Base-by-base conservation (phyloP, 1,139 yeast species). In the Schizosaccharomyces versatilis region DNA sequence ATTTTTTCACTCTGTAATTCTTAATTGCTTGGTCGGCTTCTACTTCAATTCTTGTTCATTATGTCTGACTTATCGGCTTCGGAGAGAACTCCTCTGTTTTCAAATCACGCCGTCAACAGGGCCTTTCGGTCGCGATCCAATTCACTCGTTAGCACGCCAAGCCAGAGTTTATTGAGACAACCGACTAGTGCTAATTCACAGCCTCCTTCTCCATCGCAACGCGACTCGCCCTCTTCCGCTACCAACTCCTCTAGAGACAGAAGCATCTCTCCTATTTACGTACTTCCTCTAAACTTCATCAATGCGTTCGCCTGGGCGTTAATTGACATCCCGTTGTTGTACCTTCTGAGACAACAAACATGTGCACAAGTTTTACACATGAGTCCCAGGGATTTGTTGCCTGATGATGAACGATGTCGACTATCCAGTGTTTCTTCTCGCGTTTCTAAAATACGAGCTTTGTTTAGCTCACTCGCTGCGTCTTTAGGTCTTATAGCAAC, bases 301-400 rank as follows among this genome's bases (percentile, higher is more conserved):
- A 55, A 55, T 41, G 57, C 57, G 6, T 53, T 54, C 15, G 54
- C 54, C 6, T 55, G 57, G 57, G 51, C 56, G 41, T 47, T 55
- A 39, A 52, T 55, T 14, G 57, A 55, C 19, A 54, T 55, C 9
- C 57, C 57, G 12, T 54, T 55, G 14, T 47, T 55, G n/a, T 55
- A 53, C 36, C 53, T 55, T 14, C 44, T 55, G 41, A 54, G 57
- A 1, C 54, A 54, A 24, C 38, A 54, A 9, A 52, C 53, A 2
- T 55, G 57, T 51, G 57, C 54, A 41, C 14, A 47, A 19, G 32
- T 41, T 12, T 55, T 53, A 17, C 54, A 52, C 51, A 54, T 48
- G 7, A 42, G 51, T 36, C 56, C 57, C 2, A 54, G 55, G 9
- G 39, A 51, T 5, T 32, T 55, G 47, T 51, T 55, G 3, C 54